phyloP scores from a whole-genome alignment of 1,284 basidiomycete species.

The Trichosporon coremiiforme region DNA sequence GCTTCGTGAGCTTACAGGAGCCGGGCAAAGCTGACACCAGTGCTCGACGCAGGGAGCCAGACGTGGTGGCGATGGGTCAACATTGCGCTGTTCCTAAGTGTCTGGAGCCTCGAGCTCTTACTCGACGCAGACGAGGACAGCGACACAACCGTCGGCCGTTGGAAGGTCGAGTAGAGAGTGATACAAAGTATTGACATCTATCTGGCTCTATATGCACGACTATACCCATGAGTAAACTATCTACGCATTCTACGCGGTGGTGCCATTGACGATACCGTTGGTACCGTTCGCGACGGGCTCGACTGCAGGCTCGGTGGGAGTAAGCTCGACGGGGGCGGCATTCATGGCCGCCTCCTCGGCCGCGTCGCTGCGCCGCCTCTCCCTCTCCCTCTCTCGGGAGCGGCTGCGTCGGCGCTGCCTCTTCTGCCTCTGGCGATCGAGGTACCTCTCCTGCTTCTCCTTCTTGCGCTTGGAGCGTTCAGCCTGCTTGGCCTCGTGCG shows the following conservation, averaged over 20 bases:
- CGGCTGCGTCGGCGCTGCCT: slow-evolving; percentile 16
- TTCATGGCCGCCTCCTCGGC: slow-evolving; percentile 19
- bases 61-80: slow-evolving; percentile 58
- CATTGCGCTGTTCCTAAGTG: slow-evolving; percentile 54
- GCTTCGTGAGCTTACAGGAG: slow-evolving; percentile 40
- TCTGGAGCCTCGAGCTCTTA: slow-evolving; percentile 55
- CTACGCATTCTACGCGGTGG: too few species aligned
- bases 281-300: too few species aligned
- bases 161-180: slow-evolving; percentile 50
- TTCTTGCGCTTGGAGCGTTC: slow-evolving; percentile 46
- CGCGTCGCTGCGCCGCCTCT: slow-evolving; percentile 10
- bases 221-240: background rate
- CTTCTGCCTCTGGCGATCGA: slow-evolving; percentile 19
- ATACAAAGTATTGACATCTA: slow-evolving; percentile 20
- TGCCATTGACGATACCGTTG: background rate
- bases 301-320: background rate
- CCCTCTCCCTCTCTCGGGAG: slow-evolving; percentile 17
- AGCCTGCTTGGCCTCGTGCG: slow-evolving; percentile 55
- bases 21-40: slow-evolving; percentile 30
- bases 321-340: background rate
- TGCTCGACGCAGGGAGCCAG: slow-evolving; percentile 56
- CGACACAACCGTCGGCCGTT: slow-evolving; percentile 38
- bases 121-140: slow-evolving; percentile 56
- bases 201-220: slow-evolving; percentile 9
- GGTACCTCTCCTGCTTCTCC: slow-evolving; percentile 37